Evolutionary conservation across 257 asterid genomes (phyloP), one percentile per base, ranked within the genome.

Genomic region (Schizonepeta tenuifolia): DNA sequence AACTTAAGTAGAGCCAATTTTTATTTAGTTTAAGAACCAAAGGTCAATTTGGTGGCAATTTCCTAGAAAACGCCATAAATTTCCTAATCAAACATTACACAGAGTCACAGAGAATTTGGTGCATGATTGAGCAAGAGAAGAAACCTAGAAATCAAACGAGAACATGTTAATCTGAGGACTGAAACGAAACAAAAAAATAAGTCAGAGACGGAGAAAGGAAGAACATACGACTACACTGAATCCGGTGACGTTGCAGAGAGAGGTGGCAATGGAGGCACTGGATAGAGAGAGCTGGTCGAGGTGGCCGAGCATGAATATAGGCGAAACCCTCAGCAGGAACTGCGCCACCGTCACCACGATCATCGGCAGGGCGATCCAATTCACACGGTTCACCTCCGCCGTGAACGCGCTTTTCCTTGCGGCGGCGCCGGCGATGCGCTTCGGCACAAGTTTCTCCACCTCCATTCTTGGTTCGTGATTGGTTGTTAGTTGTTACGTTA

Each of bases 261-360:
- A 88, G 4, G 88, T 83, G 77, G 92, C 90, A 35, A 88, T 70
- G 8, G 90, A 80, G 71, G 89, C 92, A 24, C 85, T 74, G 65
- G 96, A 83, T 0, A 89, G 75, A n/a, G 78, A 75, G 43, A 88
- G 88, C 13, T 86, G 71, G 56, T 81, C 82, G 50, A 86, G 64
- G 58, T 84, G 95, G 38, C 95, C 89, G 7, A 85, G 49, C 89
- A 85, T 85, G 46, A 85, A 82, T 84, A 85, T 80, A 0, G 85
- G 86, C 43, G 87, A 80, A 9, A 71, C 76, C 0, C 90, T 82
- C 72, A 85, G 21, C 21, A 83, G 74, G 54, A 21, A 83, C 65
- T 83, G 90, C 7, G 90, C 67, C 0, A 80, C 78, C 5, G 86
- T 80, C 35, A 79, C 87, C 22, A 85, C 67, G 17, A 82, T 82